These are phyloP conservation scores for Aspergillus eucalypticola DNA, from an alignment of 2,329 filamentous ascomycete genomes.

Conservation along the genomic window DNA sequence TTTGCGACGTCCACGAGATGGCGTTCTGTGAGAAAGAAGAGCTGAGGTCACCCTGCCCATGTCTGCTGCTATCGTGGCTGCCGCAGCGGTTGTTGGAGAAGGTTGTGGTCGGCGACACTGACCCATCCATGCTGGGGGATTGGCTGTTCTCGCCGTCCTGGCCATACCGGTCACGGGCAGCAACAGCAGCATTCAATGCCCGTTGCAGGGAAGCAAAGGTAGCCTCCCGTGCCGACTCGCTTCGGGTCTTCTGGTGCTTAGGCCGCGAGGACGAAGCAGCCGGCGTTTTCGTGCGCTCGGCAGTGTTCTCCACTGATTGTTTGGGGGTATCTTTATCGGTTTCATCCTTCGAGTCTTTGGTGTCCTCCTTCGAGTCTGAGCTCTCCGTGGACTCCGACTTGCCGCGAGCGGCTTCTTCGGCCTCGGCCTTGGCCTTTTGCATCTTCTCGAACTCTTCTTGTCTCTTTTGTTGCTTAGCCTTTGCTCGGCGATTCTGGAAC, in stretches of 20 bases:
- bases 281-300: constrained; percentile 23
- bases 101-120: constrained; percentile 33
- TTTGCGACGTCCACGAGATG: constrained; percentile 31
- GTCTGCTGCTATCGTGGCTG: constrained; percentile 12
- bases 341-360: constrained; percentile 24
- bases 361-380: constrained; percentile 26
- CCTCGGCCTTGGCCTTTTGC: constrained; percentile 42
- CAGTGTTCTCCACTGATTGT: constrained; percentile 25
- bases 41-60: constrained; percentile 18
- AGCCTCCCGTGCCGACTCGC: constrained; percentile 42
- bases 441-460: constrained; percentile 52
- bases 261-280: constrained; percentile 25
- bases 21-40: constrained; percentile 33
- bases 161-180: constrained; percentile 38
- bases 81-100: constrained; percentile 17
- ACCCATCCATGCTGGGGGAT: constrained; percentile 28
- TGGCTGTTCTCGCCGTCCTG: constrained; percentile 23
- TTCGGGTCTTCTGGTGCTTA: constrained; percentile 41
- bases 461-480: constrained; percentile 53
- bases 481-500: constrained; percentile 55
- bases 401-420: constrained; percentile 36
- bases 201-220: constrained; percentile 48
- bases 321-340: constrained; percentile 31
- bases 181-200: constrained; percentile 45
- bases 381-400: constrained; percentile 31